These are phyloP conservation scores for Phlyctochytrium planicorne DNA, from an alignment of 192 early-diverging fungal species.

Conservation along the genomic window DNA sequence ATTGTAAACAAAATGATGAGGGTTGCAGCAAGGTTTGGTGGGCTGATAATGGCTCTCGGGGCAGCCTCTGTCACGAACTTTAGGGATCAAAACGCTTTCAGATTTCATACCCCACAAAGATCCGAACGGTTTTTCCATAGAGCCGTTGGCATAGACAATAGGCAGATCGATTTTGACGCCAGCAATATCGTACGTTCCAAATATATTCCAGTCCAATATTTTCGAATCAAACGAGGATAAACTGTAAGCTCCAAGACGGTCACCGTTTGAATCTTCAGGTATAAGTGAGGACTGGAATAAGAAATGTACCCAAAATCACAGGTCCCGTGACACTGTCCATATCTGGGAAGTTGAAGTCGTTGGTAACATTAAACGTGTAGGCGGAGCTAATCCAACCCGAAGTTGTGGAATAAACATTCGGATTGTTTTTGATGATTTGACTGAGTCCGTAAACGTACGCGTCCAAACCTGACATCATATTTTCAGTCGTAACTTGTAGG, in stretches of 20 bases:
- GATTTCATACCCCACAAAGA: background rate
- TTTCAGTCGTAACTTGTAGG: too few relatives aligned
- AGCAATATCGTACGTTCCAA: background rate
- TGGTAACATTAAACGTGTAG: background rate
- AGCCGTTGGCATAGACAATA: background rate
- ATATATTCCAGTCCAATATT: background rate
- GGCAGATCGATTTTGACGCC: background rate
- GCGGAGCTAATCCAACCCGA: too few relatives aligned
- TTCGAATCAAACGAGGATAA: background rate
- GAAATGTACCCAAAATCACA: background rate
- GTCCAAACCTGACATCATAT: too few relatives aligned
- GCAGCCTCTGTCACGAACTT: background rate
- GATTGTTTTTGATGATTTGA: too few relatives aligned
- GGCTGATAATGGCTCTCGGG: background rate
- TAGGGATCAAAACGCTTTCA: background rate
- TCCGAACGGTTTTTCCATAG: background rate
- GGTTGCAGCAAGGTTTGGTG: background rate
- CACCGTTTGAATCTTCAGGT: background rate
- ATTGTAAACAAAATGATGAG: background rate
- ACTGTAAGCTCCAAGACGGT: background rate
- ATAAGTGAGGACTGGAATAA: background rate
- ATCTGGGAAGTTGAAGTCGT: background rate
- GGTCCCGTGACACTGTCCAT: conserved; percentile 1
- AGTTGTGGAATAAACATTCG: too few relatives aligned
- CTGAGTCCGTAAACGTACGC: too few relatives aligned